phyloP scores from a whole-genome alignment of 2,329 filamentous ascomycete genomes.

The Penicillium fuscoglaucum region DNA sequence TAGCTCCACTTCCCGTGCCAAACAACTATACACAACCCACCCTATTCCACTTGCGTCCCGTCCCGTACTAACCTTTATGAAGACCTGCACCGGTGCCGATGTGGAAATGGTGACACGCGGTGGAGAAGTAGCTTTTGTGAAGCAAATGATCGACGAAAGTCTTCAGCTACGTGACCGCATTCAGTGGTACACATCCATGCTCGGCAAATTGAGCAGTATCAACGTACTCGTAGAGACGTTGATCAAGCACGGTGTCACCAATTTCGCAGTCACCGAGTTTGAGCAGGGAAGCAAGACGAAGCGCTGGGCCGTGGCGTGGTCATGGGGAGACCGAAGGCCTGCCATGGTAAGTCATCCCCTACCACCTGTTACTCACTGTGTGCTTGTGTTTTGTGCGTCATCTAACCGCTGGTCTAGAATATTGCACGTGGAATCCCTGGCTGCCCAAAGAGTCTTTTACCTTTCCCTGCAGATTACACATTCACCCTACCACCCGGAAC shows the following conservation, averaged over 20 bases:
- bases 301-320: slow-evolving; percentile 89
- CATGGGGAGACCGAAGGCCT: slow-evolving; percentile 69
- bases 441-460: slow-evolving; percentile 53
- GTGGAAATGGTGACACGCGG: slow-evolving; percentile 83
- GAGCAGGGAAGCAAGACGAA: slow-evolving; percentile 75
- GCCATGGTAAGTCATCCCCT: slow-evolving; percentile 43
- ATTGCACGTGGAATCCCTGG: slow-evolving; percentile 43
- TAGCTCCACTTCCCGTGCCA: not conserved
- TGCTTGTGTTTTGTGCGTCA: not conserved
- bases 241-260: slow-evolving; percentile 59
- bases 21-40: not conserved
- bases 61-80: not conserved
- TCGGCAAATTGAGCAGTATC: slow-evolving; percentile 76
- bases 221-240: slow-evolving; percentile 61
- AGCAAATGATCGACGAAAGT: slow-evolving; percentile 70
- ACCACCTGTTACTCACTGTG: not conserved
- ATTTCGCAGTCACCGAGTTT: slow-evolving; percentile 81
- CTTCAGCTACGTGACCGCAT: slow-evolving; percentile 60
- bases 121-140: slow-evolving; percentile 75
- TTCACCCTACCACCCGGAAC: slow-evolving; percentile 39
- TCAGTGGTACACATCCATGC: slow-evolving; percentile 88
- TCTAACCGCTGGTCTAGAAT: slow-evolving; percentile 18
- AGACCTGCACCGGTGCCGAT: slow-evolving; percentile 68
- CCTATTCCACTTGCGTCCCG: not conserved
- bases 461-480: slow-evolving; percentile 53